Percentiles rank a stretch among this genome's conserved stretches.
These are phyloP conservation scores for Priceomyces haplophilus DNA, from an alignment of 805 yeast genomes.

Conservation along the genomic window DNA sequence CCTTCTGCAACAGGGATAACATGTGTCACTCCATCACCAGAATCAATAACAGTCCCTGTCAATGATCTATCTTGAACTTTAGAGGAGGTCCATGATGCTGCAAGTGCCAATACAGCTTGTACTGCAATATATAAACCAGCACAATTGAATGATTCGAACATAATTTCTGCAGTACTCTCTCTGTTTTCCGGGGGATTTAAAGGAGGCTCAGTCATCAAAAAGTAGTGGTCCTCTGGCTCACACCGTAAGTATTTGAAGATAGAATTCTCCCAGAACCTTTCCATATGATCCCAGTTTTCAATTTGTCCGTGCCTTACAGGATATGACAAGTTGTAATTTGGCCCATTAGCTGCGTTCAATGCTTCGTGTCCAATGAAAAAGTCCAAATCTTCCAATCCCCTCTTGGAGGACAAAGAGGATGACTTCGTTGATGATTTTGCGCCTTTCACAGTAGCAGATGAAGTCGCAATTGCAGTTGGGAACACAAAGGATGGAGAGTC, in stretches of 20 bases:
- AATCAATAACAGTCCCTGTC: slow-evolving; percentile 97
- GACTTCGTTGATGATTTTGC: slow-evolving; percentile 47
- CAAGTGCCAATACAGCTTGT: slow-evolving; percentile 96
- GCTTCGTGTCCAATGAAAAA: slow-evolving; percentile 97
- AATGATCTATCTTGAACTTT: slow-evolving; percentile 92
- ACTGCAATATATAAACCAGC: slow-evolving; percentile 98
- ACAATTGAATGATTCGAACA: slow-evolving; percentile 98
- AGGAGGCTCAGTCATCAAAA: slow-evolving; percentile 95
- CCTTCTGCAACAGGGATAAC: slow-evolving; percentile 99
- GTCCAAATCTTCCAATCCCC: slow-evolving; percentile 92
- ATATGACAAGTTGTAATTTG: slow-evolving; percentile 80
- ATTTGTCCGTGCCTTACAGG: slow-evolving; percentile 98
- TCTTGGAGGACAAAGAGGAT: slow-evolving; percentile 57
- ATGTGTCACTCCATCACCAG: slow-evolving; percentile 99
- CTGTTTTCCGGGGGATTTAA: slow-evolving; percentile 99
- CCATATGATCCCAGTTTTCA: slow-evolving; percentile 99
- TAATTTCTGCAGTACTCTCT: slow-evolving; percentile 97
- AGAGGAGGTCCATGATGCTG: slow-evolving; percentile 98
- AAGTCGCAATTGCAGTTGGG: slow-evolving; percentile 94
- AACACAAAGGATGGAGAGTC: slow-evolving; percentile 96
- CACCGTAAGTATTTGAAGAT: slow-evolving; percentile 94
- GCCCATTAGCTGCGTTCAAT: slow-evolving; percentile 82
- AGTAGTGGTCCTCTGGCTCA: slow-evolving; percentile 98
- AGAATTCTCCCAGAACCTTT: slow-evolving; percentile 96
- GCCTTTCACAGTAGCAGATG: slow-evolving; percentile 44